phyloP scores from a whole-genome alignment of 1,284 basidiomycete species.

The Papiliotrema fonsecae region DNA sequence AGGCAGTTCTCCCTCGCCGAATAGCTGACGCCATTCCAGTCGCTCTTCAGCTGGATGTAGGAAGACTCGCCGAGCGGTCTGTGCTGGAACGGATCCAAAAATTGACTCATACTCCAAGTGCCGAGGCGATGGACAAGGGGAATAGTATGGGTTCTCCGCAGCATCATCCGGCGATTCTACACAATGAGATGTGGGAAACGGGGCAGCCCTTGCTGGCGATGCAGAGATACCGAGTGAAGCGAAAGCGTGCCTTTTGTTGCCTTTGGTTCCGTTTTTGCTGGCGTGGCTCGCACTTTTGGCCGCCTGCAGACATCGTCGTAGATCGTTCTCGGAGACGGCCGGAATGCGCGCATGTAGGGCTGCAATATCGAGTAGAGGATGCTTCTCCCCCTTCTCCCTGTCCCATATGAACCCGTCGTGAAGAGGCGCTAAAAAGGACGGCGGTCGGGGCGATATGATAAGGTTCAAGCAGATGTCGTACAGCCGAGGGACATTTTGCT shows the following conservation, averaged over 20 bases:
- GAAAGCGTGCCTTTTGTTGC: background rate
- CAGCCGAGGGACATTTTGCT: constrained; percentile 22
- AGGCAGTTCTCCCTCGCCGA: constrained; percentile 29
- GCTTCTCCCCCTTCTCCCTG: constrained; percentile 12
- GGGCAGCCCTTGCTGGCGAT: constrained; percentile 9
- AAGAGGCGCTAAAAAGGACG: constrained; percentile 34
- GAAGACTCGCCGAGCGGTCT: constrained; percentile 28
- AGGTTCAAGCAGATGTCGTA: constrained; percentile 32
- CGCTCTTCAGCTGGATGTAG: constrained; percentile 42
- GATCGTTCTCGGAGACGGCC: constrained; percentile 10
- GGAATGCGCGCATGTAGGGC: constrained; percentile 26
- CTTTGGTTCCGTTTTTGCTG: background rate
- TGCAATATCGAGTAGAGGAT: constrained; percentile 32
- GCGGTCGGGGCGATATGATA: constrained; percentile 35
- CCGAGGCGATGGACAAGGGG: constrained; percentile 39
- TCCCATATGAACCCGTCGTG: constrained; percentile 39
- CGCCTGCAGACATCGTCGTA: constrained; percentile 25
- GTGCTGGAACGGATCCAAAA: background rate
- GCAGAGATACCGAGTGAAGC: background rate
- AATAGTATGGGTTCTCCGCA: constrained; percentile 40
- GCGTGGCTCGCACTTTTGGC: constrained; percentile 14
- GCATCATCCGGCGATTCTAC: constrained; percentile 35
- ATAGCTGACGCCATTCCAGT: constrained; percentile 40
- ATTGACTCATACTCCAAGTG: constrained; percentile 23
- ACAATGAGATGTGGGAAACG: constrained; percentile 26